Conservation (phyloP, 441 rosid genomes). For the Arabidopsis lyrata region DNA sequence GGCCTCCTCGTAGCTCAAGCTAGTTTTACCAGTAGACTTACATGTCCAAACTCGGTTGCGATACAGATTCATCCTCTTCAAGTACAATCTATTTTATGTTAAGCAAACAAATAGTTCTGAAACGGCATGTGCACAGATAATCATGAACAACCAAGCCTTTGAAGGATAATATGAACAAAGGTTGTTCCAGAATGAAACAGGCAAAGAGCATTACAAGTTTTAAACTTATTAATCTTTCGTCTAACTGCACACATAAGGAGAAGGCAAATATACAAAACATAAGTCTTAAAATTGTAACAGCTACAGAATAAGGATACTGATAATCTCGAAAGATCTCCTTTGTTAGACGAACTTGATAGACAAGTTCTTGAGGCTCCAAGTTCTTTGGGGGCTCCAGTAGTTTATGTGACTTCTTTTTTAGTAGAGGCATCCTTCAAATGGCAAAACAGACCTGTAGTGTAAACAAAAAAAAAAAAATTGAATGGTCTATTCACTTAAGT, state of each 20-base stretch:
- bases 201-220: too few relatives aligned
- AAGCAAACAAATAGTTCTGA: constrained; percentile 52
- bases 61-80: constrained; percentile 83
- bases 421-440: constrained; percentile 73
- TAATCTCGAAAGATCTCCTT: constrained; percentile 90
- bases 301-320: constrained; percentile 78
- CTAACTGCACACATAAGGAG: too few relatives aligned
- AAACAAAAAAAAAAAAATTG: not conserved
- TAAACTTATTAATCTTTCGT: too few relatives aligned
- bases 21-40: constrained; percentile 82
- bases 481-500: constrained; percentile 6
- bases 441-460: constrained; percentile 25
- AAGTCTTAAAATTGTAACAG: not conserved
- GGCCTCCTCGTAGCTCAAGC: constrained; percentile 97
- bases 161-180: constrained; percentile 12
- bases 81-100: constrained; percentile 64
- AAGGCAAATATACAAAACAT: too few relatives aligned
- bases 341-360: constrained; percentile 96
- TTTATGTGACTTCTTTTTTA: constrained; percentile 74
- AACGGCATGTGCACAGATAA: constrained; percentile 10
- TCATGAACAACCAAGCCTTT: constrained; percentile 32
- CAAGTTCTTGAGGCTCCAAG: constrained; percentile 76
- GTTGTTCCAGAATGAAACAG: constrained; percentile 21
- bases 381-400: constrained; percentile 67
- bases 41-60: constrained; percentile 91